Base-by-base conservation (phyloP, 192 early-diverging fungal species). In the Oehlia diaphana region DNA sequence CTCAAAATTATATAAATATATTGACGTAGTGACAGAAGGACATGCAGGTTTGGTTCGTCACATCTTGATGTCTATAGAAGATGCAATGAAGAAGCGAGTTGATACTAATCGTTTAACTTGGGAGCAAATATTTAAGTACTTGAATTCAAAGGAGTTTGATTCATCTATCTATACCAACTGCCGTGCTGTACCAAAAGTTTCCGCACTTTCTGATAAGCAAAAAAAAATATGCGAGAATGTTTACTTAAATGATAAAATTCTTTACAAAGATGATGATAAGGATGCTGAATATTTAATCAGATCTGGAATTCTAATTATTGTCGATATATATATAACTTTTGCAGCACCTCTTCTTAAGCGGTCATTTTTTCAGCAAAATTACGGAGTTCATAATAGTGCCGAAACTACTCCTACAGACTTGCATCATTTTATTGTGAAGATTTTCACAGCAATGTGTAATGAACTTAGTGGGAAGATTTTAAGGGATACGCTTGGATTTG, bases 301-400 rank as follows among this genome's bases (percentile, higher is more conserved):
- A 58, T 0, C 4, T 58, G 53, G 53, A 21, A 0, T 58, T 5
- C 53, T 58, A n/a, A 31, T 31, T 0, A 5, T n/a, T 58, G 4
- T 58, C n/a, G 4, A 5, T 58, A 19, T 0, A 0, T 6, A 58
- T 58, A n/a, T 58, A 58, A 58, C 6, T 58, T 58, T 58, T 58
- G 53, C 53, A 58, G 53, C 53, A 0, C 53, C 53, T 7, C 53
- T 58, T 58, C 53, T 58, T 58, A 58, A 58, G 16, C 53, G 19
- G 16, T 21, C 19, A 58, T 58, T 58, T 58, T 58, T 58, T 21
- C 53, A 58, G 53, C 53, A 58, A 58, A 21, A 21, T 19, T 58
- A 58, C 6, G 5, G 19, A 58, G 3, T 5, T 7, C 0, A 0
- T 0, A 6, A 4, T 58, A n/a, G 14, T 58, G 0, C 0, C 5